Base-by-base conservation (phyloP, 1,139 yeast genomes). In the Geotrichum candidum region DNA sequence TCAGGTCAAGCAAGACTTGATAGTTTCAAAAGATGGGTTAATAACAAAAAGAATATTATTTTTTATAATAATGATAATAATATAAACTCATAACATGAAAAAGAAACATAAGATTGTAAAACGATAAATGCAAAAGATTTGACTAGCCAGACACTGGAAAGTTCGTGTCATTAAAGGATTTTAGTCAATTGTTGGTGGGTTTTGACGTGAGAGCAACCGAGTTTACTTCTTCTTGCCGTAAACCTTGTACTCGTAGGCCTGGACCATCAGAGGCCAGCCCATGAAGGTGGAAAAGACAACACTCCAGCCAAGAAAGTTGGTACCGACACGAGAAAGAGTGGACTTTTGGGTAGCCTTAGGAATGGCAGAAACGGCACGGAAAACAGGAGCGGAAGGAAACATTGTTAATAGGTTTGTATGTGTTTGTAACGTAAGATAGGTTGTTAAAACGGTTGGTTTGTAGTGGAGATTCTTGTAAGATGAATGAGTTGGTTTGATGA, bases 261-360 rank as follows among this genome's bases (percentile, higher is more conserved):
- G 51, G 27, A 59, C 41, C n/a, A 45, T 35, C 27, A 59, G 3
- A 54, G 61, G 61, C 61, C 61, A 59, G 48, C 61, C 61, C 56
- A 59, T 22, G 58, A 54, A 59, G 35, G 51, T 22, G n/a, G 54
- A 53, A 13, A 59, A 15, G 18, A 35, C 4, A 31, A 25, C 46
- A 25, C 53, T 53, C 61, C 61, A 59, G 11, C 61, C 61, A 27
- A 46, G 56, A 25, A 59, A 23, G 58, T 59, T 59, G 27, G 25
- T 22, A 31, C 48, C 61, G 15, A 59, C 53, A 11, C 61, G 61
- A 27, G 53, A 18, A 51, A 31, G 22, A 15, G 48, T n/a, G n/a
- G 45, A n/a, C 48, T 59, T 56, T 46, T 38, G 55, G 18, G 55
- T 15, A 46, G 29, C 38, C 33, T 33, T 35, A 45, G 53, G 53